A percentile compares a stretch with the other conserved stretches of the same genome.
phyloP scores from a whole-genome alignment of 2,329 filamentous ascomycete genomes.

The Coniella vitis region DNA sequence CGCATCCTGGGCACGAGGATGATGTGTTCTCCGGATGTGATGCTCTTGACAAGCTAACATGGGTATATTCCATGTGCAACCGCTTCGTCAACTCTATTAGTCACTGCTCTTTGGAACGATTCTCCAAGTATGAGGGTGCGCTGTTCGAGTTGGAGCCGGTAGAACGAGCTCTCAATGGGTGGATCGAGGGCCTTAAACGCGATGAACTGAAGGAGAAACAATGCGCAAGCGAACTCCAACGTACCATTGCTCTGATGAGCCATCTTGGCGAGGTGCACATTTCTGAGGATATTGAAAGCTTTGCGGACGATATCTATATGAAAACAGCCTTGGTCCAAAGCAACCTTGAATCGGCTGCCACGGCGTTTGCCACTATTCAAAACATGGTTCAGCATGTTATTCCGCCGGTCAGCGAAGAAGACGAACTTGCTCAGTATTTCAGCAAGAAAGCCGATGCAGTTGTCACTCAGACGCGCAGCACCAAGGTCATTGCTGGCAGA shows the following conservation, averaged over 20 bases:
- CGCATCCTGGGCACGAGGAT: slow-evolving; percentile 64
- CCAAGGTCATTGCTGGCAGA: slow-evolving; percentile 78
- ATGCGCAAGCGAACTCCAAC: slow-evolving; percentile 73
- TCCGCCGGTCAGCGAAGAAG: slow-evolving; percentile 50
- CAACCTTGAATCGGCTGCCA: slow-evolving; percentile 71
- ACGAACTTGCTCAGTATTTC: slow-evolving; percentile 58
- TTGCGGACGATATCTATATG: slow-evolving; percentile 76
- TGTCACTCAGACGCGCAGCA: slow-evolving; percentile 68
- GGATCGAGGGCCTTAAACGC: slow-evolving; percentile 76
- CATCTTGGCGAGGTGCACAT: slow-evolving; percentile 81
- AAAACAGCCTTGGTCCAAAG: slow-evolving; percentile 69
- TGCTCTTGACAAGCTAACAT: slow-evolving; percentile 76
- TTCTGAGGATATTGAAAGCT: slow-evolving; percentile 59
- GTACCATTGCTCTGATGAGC: slow-evolving; percentile 78
- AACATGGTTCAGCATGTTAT: slow-evolving; percentile 62
- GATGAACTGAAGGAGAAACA: slow-evolving; percentile 83
- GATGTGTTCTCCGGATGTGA: slow-evolving; percentile 75
- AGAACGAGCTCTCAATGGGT: slow-evolving; percentile 79
- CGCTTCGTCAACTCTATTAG: slow-evolving; percentile 77
- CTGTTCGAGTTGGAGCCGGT: slow-evolving; percentile 86
- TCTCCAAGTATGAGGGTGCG: slow-evolving; percentile 70
- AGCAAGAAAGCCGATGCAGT: slow-evolving; percentile 63
- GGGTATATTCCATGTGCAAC: slow-evolving; percentile 76
- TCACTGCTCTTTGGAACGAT: slow-evolving; percentile 70
- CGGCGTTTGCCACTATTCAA: slow-evolving; percentile 57